Evolutionary conservation across 139 green algal genomes (phyloP).

Genomic region (Mesotaenium endlicherianum): DNA sequence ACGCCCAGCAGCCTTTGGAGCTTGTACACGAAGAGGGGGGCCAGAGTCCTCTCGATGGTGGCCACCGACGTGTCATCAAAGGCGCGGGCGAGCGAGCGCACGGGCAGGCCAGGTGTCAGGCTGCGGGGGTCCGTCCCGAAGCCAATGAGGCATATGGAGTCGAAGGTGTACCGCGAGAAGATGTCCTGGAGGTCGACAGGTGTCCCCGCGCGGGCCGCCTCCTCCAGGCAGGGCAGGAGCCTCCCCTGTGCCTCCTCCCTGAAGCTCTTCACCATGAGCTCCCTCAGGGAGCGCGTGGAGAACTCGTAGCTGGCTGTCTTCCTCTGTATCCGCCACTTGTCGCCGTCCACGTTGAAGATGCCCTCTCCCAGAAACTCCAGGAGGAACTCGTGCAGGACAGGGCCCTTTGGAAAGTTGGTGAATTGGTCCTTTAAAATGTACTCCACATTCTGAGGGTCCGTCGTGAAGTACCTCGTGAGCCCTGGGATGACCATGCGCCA

Average conservation of each 20-base stretch:
- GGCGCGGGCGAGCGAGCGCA: not conserved
- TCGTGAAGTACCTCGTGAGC: no score
- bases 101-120: not conserved
- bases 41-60: not conserved
- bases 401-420: conserved; percentile 31
- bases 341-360: conserved; percentile 37
- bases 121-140: conserved; percentile 2
- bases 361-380: conserved; percentile 31
- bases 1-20: no score
- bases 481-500: no score
- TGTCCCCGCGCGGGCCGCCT: not conserved
- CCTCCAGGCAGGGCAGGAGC: not conserved
- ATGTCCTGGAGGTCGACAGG: conserved; percentile 29
- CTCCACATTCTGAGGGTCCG: conserved; percentile 23
- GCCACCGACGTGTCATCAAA: no score
- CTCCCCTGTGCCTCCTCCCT: not conserved
- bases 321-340: conserved; percentile 19
- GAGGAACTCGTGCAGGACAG: conserved; percentile 4
- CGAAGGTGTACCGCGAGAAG: conserved; percentile 15
- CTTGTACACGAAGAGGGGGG: no score
- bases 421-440: conserved; percentile 41
- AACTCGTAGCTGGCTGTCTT: conserved; percentile 42
- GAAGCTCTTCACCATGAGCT: conserved; percentile 16
- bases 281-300: not conserved
- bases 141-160: conserved; percentile 18